Percentiles rank a stretch among this genome's conserved stretches.
phyloP scores from a whole-genome alignment of 495 filamentous ascomycete species.

The Neurospora terricola region DNA sequence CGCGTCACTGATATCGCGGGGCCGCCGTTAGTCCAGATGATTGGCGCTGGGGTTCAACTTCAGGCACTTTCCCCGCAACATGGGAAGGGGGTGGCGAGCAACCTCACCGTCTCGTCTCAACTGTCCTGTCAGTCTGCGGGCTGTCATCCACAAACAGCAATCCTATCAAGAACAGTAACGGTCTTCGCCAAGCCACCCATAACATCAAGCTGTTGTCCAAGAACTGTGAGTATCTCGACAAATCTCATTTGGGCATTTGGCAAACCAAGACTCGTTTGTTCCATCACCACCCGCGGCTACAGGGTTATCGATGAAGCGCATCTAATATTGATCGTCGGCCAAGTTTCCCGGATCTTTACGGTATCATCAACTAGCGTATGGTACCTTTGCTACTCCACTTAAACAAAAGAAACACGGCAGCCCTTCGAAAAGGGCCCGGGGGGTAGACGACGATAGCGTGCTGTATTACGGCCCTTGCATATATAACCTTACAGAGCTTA shows the following conservation, averaged over 20 bases:
- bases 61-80: background rate
- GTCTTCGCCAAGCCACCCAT: background rate
- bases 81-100: background rate
- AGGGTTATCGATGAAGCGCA: too few species aligned
- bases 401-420: background rate
- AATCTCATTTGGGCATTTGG: background rate
- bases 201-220: background rate
- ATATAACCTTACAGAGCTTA: background rate
- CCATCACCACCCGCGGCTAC: too few species aligned
- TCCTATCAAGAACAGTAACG: background rate
- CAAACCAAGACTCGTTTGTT: background rate
- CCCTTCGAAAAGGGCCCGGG: background rate
- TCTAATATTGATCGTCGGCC: too few species aligned
- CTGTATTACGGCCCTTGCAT: background rate
- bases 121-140: background rate
- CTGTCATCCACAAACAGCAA: background rate
- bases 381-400: background rate
- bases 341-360: background rate
- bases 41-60: background rate
- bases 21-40: background rate
- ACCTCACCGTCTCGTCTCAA: background rate
- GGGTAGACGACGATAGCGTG: background rate
- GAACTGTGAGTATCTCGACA: background rate
- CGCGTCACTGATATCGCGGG: background rate
- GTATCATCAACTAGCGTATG: background rate